phyloP scores from a whole-genome alignment of 2,329 filamentous ascomycete species.

The Penicillium sp. region DNA sequence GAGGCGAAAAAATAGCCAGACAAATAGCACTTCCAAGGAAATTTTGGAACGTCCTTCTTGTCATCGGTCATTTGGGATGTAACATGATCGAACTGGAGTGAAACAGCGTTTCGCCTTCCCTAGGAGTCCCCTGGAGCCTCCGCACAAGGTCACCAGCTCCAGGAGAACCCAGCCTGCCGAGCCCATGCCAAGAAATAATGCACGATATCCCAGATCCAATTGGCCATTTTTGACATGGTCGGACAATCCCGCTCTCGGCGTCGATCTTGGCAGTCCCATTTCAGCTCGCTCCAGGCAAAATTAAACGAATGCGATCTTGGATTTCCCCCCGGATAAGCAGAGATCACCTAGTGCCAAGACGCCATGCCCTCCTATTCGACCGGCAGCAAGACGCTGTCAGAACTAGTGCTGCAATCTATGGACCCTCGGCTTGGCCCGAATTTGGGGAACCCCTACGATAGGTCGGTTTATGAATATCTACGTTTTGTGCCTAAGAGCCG shows the following conservation, averaged over 20 bases:
- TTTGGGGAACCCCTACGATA: not conserved
- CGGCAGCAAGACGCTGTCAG: not conserved
- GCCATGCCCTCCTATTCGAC: constrained; percentile 9
- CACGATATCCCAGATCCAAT: not conserved
- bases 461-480: not conserved
- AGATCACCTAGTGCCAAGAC: constrained; percentile 8
- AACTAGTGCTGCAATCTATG: not conserved
- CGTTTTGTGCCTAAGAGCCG: not conserved
- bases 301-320: constrained; percentile 10
- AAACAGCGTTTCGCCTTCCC: not conserved
- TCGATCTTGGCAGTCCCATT: constrained; percentile 9
- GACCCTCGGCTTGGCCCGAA: constrained; percentile 12
- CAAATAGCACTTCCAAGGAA: not conserved
- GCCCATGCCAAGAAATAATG: not conserved
- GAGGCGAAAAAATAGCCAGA: not conserved
- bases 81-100: not conserved
- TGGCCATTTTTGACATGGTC: not conserved
- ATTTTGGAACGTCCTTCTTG: not conserved
- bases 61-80: not conserved
- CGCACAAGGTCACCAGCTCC: not conserved
- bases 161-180: not conserved
- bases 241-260: not conserved
- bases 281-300: constrained; percentile 3
- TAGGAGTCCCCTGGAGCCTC: not conserved
- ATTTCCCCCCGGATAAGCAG: not conserved